Base-by-base conservation (phyloP, 306 rosid species). In the Citrullus mucosospermus region DNA sequence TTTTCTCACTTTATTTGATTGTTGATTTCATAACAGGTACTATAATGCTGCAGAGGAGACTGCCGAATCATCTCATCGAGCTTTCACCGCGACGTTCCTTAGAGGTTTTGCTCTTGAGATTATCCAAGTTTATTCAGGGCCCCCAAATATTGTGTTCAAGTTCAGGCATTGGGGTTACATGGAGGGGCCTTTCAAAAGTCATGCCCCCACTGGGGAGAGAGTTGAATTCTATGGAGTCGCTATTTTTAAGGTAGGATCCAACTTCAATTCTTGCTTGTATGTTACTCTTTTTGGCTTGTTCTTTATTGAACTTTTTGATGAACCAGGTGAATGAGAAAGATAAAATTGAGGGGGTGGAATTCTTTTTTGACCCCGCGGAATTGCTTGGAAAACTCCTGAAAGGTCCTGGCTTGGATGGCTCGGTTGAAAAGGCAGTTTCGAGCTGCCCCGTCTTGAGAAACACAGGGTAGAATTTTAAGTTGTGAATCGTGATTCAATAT, bases 131-230 rank as follows among this genome's bases (percentile, higher is more conserved):
- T 89, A 85, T 61, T 67, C 85, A 3, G 93, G 93, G 5, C 89
- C 92, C 0, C 93, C 96, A 0, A 63, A 82, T 25, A 82, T 89
- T 53, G 88, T 89, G 13, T 91, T 80, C 89, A 89, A 91, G 76
- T 91, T 91, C 67, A 84, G 96, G 81, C 96, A 91, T 30, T 91
- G 93, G 96, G 93, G 96, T 25, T 89, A 71, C 83, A 89, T 91
- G 96, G 96, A 91, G 79, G 93, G 96, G 55, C 88, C 96, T 80
- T 90, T 87, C 87, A 83, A 84, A 55, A 82, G 81, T 70, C 92
- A 84, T 56, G 82, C 86, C 54, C 91, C 93, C 10, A 89, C 93
- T 16, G 89, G 88, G 16, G 79, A 91, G 17, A 73, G 30, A 61
- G 34, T 89, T 80, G 85, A 89, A 48, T 17, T 91, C 28, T 88